A percentile compares a stretch with the other conserved stretches of the same genome.
phyloP scores from a whole-genome alignment of 1,284 basidiomycete genomes.

The Microbotryum scabiosae region DNA sequence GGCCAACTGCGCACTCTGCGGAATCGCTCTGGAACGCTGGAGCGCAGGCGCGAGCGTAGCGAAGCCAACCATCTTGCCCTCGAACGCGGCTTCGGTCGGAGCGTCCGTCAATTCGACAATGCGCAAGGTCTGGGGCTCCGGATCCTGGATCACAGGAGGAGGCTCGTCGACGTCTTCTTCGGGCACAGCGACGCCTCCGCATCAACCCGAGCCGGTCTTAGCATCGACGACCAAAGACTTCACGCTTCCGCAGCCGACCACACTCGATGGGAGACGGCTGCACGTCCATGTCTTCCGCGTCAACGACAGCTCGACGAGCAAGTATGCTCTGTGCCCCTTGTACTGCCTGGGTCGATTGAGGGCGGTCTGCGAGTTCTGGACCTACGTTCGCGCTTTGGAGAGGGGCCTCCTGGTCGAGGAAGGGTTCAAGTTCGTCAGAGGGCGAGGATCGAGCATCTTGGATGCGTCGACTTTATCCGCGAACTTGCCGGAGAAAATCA shows the following conservation, averaged over 20 bases:
- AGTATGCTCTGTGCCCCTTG: constrained; percentile 36
- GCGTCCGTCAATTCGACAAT: constrained; percentile 20
- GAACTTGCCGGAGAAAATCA: constrained; percentile 1
- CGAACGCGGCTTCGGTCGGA: neutral
- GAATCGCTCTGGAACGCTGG: constrained; percentile 29
- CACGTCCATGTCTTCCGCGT: constrained; percentile 35
- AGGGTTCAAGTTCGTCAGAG: constrained; percentile 23
- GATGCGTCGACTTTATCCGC: neutral
- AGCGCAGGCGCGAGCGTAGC: neutral
- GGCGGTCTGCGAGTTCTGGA: constrained; percentile 84
- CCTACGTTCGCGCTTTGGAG: constrained; percentile 72
- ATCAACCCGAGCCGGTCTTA: constrained; percentile 11
- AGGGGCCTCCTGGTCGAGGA: constrained; percentile 81
- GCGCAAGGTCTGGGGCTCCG: constrained; percentile 31
- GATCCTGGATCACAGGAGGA: constrained; percentile 11
- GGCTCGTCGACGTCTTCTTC: constrained; percentile 5
- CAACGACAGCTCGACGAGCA: constrained; percentile 27
- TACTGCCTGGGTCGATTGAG: constrained; percentile 72
- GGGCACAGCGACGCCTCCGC: constrained; percentile 18
- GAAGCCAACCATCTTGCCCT: constrained; percentile 3
- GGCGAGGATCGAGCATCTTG: neutral
- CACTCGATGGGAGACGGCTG: neutral
- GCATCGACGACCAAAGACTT: constrained; percentile 40
- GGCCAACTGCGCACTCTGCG: constrained; percentile 37
- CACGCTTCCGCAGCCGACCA: constrained; percentile 58